These are phyloP conservation scores for Metarhizium guizhouense DNA, from an alignment of 2,329 filamentous ascomycete genomes.

Conservation along the genomic window DNA sequence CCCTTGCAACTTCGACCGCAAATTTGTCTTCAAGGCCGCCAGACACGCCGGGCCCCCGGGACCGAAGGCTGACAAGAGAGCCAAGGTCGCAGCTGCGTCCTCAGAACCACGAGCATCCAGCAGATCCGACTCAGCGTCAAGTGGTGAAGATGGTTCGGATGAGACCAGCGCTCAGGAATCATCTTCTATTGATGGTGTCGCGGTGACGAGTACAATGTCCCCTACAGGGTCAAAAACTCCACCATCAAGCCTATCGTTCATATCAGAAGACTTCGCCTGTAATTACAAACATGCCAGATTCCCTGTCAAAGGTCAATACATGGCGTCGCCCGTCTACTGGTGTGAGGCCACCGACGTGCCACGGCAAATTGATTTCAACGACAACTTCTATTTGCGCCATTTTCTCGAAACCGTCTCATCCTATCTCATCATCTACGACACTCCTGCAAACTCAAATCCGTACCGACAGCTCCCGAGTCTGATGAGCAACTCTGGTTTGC, in stretches of 20 bases:
- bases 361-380: background rate
- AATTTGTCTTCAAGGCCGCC: slow-evolving; percentile 10
- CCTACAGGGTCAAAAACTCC: too few species aligned
- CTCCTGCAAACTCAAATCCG: slow-evolving; percentile 25
- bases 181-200: background rate
- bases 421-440: slow-evolving; percentile 33
- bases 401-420: slow-evolving; percentile 31
- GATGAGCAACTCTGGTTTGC: slow-evolving; percentile 33
- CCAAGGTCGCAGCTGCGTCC: slow-evolving; percentile 18
- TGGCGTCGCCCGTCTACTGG: too few species aligned
- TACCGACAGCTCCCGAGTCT: slow-evolving; percentile 31
- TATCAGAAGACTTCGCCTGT: too few species aligned
- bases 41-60: slow-evolving; percentile 4
- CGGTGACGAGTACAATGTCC: too few species aligned
- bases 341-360: too few species aligned
- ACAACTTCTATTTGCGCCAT: slow-evolving; percentile 23
- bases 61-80: background rate
- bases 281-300: too few species aligned
- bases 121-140: background rate
- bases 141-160: background rate
- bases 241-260: too few species aligned
- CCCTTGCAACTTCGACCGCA: slow-evolving; percentile 10
- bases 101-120: background rate
- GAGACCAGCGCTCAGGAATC: background rate
- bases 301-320: too few species aligned